These are phyloP conservation scores for Leishmania lainsoni DNA, from an alignment of 208 protist genomes.

Conservation along the genomic window DNA sequence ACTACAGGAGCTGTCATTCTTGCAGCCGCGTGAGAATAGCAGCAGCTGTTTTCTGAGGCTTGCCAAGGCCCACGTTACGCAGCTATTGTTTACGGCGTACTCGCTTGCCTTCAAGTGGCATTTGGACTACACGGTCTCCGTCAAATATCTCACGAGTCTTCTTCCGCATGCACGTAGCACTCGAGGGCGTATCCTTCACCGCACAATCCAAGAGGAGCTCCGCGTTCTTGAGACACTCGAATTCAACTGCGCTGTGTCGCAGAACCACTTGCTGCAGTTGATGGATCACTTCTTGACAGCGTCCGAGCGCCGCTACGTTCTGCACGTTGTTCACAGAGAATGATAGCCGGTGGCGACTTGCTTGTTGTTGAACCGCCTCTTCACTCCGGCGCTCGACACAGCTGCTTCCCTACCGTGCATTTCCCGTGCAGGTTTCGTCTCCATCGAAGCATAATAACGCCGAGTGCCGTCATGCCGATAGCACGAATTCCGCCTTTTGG, in stretches of 20 bases:
- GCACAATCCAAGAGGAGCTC: slow-evolving; percentile 35
- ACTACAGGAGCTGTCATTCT: slow-evolving; percentile 25
- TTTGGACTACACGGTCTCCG: slow-evolving; percentile 59
- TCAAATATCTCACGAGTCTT: slow-evolving; percentile 55
- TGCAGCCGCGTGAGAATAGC: not conserved
- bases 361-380: not conserved
- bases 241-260: slow-evolving; percentile 58
- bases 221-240: slow-evolving; percentile 39
- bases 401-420: not conserved
- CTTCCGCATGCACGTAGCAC: slow-evolving; percentile 41
- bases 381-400: not conserved
- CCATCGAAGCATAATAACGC: not conserved
- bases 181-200: slow-evolving; percentile 14
- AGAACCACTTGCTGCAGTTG: slow-evolving; percentile 35
- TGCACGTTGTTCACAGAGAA: slow-evolving; percentile 14
- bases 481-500: not conserved
- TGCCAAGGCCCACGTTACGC: slow-evolving; percentile 9
- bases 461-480: no score
- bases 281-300: slow-evolving; percentile 60
- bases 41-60: slow-evolving; percentile 1
- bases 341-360: not conserved
- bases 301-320: slow-evolving; percentile 41
- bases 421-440: no score
- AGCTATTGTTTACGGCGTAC: slow-evolving; percentile 68
- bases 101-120: slow-evolving; percentile 79